Evolutionary conservation across 73 alveolate genomes (phyloP).

Genomic region (Blepharisma japonicum): DNA sequence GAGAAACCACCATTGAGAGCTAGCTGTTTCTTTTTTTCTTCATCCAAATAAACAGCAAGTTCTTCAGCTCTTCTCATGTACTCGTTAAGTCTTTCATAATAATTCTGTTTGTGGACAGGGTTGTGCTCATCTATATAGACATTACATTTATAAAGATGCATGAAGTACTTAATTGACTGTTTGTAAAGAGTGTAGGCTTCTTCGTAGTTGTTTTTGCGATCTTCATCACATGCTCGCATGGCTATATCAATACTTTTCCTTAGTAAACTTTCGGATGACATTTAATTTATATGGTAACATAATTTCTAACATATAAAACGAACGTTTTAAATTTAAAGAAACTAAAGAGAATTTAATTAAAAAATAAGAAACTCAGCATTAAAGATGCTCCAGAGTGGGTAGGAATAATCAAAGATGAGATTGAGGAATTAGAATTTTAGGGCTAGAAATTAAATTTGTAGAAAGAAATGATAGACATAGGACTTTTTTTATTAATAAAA

Average conservation of each 20-base stretch:
- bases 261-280: slow-evolving; percentile 33
- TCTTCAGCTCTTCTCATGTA: slow-evolving; percentile 60
- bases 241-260: slow-evolving; percentile 51
- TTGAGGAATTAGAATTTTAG: too few relatives aligned
- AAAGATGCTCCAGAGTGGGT: too few relatives aligned
- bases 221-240: slow-evolving; percentile 47
- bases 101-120: slow-evolving; percentile 39
- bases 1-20: slow-evolving; percentile 33
- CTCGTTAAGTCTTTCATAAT: slow-evolving; percentile 43
- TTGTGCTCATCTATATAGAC: slow-evolving; percentile 42
- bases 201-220: slow-evolving; percentile 41
- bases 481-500: too few relatives aligned
- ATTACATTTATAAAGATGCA: slow-evolving; percentile 51
- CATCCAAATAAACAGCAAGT: slow-evolving; percentile 36
- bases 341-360: too few relatives aligned
- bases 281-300: background rate
- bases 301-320: too few relatives aligned
- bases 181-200: slow-evolving; percentile 48
- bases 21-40: slow-evolving; percentile 28
- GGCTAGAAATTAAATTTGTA: too few relatives aligned
- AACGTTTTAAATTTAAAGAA: too few relatives aligned
- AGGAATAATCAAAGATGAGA: too few relatives aligned
- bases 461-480: too few relatives aligned
- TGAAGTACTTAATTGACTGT: slow-evolving; percentile 50
- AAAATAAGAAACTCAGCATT: too few relatives aligned